Percentiles rank a stretch among this genome's conserved stretches.
Evolutionary conservation across 306 rosid genomes (phyloP).

Genomic region (Vicia faba): DNA sequence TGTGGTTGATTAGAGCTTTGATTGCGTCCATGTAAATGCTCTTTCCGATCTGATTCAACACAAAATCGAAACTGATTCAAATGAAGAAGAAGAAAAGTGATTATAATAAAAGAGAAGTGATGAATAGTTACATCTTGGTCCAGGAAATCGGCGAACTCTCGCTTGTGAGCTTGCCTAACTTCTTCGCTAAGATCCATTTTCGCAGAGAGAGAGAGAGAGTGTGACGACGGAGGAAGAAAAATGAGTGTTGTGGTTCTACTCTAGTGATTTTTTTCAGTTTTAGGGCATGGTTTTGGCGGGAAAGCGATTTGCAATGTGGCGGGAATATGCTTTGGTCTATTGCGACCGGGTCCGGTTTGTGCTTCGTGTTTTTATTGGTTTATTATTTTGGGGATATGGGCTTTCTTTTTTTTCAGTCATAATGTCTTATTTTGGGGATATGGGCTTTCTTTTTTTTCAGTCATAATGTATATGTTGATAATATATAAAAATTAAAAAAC

Average conservation of each 20-base stretch:
- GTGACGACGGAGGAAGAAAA: not conserved
- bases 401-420: no score
- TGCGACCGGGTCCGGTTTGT: not conserved
- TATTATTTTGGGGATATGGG: not conserved
- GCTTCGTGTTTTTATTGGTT: not conserved
- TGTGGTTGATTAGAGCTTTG: slow-evolving; percentile 80
- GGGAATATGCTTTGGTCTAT: slow-evolving; percentile 39
- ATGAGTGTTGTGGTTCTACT: not conserved
- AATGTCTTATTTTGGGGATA: not conserved
- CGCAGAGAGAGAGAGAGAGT: slow-evolving; percentile 11
- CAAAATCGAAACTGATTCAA: not conserved
- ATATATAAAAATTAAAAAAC: no score
- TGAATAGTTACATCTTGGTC: slow-evolving; percentile 68
- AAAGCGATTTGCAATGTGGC: slow-evolving; percentile 44
- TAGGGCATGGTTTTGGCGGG: slow-evolving; percentile 63
- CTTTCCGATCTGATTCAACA: slow-evolving; percentile 47
- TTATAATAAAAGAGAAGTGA: not conserved
- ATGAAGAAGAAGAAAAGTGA: not conserved
- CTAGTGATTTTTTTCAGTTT: not conserved
- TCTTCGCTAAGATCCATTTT: slow-evolving; percentile 90
- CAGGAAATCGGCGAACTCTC: slow-evolving; percentile 79
- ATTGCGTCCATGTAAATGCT: slow-evolving; percentile 81
- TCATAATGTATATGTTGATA: no score
- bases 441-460: no score
- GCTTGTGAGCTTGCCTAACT: slow-evolving; percentile 88